Conservation (phyloP, 2,329 filamentous ascomycete species). For the Nemania abortiva region DNA sequence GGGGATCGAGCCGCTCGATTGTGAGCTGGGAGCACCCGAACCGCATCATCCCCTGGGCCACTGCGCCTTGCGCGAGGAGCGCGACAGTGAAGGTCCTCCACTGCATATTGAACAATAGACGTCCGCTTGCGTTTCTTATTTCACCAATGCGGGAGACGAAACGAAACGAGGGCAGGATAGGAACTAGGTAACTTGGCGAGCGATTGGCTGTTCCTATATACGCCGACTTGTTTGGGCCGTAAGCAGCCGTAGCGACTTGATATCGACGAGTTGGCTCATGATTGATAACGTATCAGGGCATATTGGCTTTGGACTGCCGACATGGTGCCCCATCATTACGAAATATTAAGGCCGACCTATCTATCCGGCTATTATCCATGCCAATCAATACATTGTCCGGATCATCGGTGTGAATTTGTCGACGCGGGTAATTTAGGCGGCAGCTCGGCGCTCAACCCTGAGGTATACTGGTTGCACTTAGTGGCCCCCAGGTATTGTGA, state of each 20-base stretch:
- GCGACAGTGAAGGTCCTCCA: conserved; percentile 38
- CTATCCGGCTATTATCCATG: conserved; percentile 35
- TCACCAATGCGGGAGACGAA: background rate
- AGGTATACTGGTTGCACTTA: background rate
- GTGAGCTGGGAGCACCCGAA: conserved; percentile 51
- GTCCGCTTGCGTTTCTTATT: background rate
- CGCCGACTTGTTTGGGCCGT: background rate
- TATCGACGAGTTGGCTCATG: background rate
- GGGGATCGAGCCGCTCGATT: conserved; percentile 49
- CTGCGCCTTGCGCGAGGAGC: conserved; percentile 40
- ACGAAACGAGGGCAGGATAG: conserved; percentile 9
- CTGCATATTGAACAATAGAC: conserved; percentile 39
- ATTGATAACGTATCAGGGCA: conserved; percentile 7
- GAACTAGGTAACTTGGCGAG: background rate
- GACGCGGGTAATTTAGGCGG: conserved; percentile 37
- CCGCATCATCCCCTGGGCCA: conserved; percentile 52
- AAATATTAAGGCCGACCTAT: conserved; percentile 21
- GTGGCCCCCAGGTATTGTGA: background rate
- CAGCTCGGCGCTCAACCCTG: conserved; percentile 2
- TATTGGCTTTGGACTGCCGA: conserved; percentile 29
- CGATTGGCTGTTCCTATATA: conserved; percentile 25
- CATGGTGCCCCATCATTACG: background rate
- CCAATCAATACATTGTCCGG: conserved; percentile 24
- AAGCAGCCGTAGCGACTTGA: background rate
- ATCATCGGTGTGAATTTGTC: conserved; percentile 7